Conservation (phyloP, 2,329 filamentous ascomycete species). For the Aureobasidium musti region DNA sequence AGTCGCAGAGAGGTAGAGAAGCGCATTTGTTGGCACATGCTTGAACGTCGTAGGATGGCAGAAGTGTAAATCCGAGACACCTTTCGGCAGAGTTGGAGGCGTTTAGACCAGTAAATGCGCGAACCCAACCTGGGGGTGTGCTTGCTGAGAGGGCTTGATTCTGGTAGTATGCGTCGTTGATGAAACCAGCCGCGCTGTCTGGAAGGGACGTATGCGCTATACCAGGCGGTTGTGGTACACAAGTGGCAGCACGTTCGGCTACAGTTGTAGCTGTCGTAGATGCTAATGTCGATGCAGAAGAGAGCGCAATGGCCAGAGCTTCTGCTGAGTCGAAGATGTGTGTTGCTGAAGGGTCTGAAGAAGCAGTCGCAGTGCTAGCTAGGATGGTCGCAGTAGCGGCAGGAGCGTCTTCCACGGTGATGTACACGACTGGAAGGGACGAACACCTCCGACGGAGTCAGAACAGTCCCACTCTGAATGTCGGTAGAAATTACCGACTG, state of each 20-base stretch:
- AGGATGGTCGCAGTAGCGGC: neutral
- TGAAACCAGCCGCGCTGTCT: neutral
- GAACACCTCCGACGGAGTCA: neutral
- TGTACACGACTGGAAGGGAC: slow-evolving; percentile 1
- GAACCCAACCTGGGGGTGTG: neutral
- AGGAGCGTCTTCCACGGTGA: neutral
- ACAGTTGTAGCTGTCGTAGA: neutral
- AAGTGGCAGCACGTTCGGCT: neutral
- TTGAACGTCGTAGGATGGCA: neutral
- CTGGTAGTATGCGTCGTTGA: neutral
- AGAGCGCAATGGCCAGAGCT: neutral
- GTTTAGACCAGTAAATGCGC: neutral
- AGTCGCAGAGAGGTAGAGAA: slow-evolving; percentile 23
- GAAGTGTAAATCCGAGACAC: neutral
- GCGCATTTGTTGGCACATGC: neutral
- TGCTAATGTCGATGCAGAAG: neutral
- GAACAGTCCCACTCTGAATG: no score
- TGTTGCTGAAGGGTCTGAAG: neutral
- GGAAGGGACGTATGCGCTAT: neutral
- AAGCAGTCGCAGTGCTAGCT: neutral
- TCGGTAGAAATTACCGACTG: neutral
- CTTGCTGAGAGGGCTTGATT: neutral
- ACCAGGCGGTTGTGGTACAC: slow-evolving; percentile 1
- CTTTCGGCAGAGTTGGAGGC: slow-evolving; percentile 7
- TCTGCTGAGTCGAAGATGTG: neutral